Base-by-base conservation (phyloP, 2,329 filamentous ascomycete genomes). In the Lanzia echinophila region DNA sequence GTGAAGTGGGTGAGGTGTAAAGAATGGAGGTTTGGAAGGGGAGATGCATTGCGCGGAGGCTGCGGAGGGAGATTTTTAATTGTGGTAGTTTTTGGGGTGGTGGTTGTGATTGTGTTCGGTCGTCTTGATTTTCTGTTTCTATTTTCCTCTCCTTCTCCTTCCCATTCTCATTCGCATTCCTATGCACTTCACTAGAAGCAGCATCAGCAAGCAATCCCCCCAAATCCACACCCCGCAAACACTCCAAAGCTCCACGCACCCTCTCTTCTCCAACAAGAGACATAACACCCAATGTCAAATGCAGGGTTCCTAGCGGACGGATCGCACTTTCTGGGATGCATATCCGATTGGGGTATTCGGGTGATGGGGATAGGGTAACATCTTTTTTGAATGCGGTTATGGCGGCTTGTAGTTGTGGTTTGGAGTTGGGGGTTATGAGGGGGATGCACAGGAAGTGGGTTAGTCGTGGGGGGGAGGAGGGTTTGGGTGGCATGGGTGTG, bases 241-340 rank as follows among this genome's bases (percentile, higher is more conserved):
- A 68, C 1, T 62, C 42, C 22, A 74, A 60, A 0, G 79, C 82
- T 31, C 70, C 68, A 0, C 75, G 63, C 2, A 85, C 58, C 1
- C 71, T 68, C 44, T 78, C 74, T 2, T 74, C 69, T 2, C 72
- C 75, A 3, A 75, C 70, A 10, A 96, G 77, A 59, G 79, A 86
- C 87, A 96, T 91, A 1, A 95, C 87, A 0, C 90, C 91, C 0
- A 96, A 75, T 0, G 91, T 96, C 2, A 95, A 73, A 70, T 97
- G 92, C 46, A 96, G 70, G 1, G 90, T 90, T 0, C 88, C 88
- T 0, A 88, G 71, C 0, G 90, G 90, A 28, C 90, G 76, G 48
- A 96, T 73, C 1, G 90, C 89, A 52, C 78, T 78, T 32, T 74
- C 67, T 0, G 87, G 86, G 10, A 92, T 71, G 6, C 74, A 11